Evolutionary conservation across 176 grass and related monocot genomes (phyloP), one percentile per base, ranked within the genome.

Genomic region (Urochloa ruziziensis): DNA sequence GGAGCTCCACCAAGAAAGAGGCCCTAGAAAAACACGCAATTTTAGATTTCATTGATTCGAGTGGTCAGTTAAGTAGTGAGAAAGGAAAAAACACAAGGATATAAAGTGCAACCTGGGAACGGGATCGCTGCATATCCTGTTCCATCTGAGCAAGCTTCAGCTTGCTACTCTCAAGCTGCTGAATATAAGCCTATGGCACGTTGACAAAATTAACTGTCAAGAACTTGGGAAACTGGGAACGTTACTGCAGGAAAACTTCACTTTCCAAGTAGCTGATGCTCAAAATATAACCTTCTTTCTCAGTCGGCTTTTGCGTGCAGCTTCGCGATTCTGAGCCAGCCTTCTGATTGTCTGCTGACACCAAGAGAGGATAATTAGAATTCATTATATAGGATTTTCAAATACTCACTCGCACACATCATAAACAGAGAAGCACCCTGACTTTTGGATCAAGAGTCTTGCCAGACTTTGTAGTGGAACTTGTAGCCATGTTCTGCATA

Each of bases 311-410:
- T 97, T 97, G 11, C 92, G 81, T 4, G 95, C 95, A 78, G 95
- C 95, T 84, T 97, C 95, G 70, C 95, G 80, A 83, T 97, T 97
- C 86, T 97, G 95, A 70, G 95, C 95, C 66, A 97, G 73, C 74
- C 95, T 86, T 92, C 90, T 93, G 23, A 92, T 49, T 16, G 53
- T 86, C 95, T 97, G 83, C 14, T 62, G 35, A 62, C 66, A 83
- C 9, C 57, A 85, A 56, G 23, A 54, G 8, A 56, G 42, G 62
- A 63, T 52, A 56, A 27, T 46, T 65, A 62, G n/a, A 90, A 28
- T 46, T 32, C 21, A 30, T 61, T 73, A 64, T 74, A 37, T 78
- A 40, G 19, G 25, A 62, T 63, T 79, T 12, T 36, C 35, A 66
- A 47, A 71, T 42, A 32, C 17, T 86, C 39, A n/a, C 39, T 28